These are phyloP conservation scores for Hibiscus mutabilis DNA, from an alignment of 345 rosid species.

Conservation along the genomic window DNA sequence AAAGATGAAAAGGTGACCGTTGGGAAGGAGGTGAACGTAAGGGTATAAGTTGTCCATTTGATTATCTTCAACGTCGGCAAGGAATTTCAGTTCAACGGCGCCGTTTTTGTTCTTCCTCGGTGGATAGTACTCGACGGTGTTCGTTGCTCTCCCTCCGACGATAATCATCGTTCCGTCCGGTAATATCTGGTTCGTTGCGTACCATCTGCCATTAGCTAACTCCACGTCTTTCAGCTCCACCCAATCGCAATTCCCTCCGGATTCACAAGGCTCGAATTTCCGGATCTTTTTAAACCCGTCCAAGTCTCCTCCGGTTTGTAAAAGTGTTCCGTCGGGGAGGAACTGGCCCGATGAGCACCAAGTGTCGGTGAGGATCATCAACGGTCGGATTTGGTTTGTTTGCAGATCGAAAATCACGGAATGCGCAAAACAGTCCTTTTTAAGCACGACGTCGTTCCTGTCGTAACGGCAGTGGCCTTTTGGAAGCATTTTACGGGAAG, in stretches of 20 bases:
- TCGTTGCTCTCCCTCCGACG: slow-evolving; percentile 59
- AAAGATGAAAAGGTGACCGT: slow-evolving; percentile 70
- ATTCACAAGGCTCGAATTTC: slow-evolving; percentile 45
- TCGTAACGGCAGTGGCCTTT: slow-evolving; percentile 55
- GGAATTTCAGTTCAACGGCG: slow-evolving; percentile 59
- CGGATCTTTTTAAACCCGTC: slow-evolving; percentile 53
- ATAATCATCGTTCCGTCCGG: slow-evolving; percentile 70
- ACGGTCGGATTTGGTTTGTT: slow-evolving; percentile 47
- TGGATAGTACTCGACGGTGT: slow-evolving; percentile 61
- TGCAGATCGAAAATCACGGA: slow-evolving; percentile 44
- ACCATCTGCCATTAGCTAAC: slow-evolving; percentile 55
- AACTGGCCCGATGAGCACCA: slow-evolving; percentile 82
- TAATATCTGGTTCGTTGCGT: slow-evolving; percentile 61
- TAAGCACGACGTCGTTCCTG: slow-evolving; percentile 38
- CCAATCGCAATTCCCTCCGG: slow-evolving; percentile 51
- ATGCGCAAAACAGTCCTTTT: slow-evolving; percentile 80
- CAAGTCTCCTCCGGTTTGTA: slow-evolving; percentile 70
- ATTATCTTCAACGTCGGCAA: slow-evolving; percentile 53
- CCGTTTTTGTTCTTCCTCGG: slow-evolving; percentile 35
- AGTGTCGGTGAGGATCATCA: slow-evolving; percentile 63
- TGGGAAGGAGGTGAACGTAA: slow-evolving; percentile 81
- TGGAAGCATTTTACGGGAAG: slow-evolving; percentile 49
- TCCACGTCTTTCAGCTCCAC: slow-evolving; percentile 46
- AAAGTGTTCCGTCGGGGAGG: slow-evolving; percentile 57
- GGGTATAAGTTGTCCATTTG: slow-evolving; percentile 95